A percentile compares a stretch with the other conserved stretches of the same genome.
These are phyloP conservation scores for Lachnellula hyalina DNA, from an alignment of 2,329 filamentous ascomycete species.

Conservation along the genomic window DNA sequence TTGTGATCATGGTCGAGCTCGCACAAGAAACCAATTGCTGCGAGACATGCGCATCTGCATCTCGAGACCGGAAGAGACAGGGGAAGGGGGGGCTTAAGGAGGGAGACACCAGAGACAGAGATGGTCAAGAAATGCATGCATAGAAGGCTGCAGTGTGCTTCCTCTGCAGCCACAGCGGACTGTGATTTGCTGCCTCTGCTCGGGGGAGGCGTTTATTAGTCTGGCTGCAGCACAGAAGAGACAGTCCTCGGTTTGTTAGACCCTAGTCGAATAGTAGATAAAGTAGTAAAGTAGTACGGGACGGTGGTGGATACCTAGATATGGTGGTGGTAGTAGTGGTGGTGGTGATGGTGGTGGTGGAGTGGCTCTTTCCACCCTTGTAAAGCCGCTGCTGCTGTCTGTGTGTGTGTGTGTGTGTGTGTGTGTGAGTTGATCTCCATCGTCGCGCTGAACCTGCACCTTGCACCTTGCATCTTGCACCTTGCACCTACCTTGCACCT, in stretches of 20 bases:
- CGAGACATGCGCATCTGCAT: not conserved
- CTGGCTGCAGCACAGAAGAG: not conserved
- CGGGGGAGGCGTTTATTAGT: not conserved
- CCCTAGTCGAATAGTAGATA: not conserved
- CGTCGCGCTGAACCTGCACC: constrained; percentile 10
- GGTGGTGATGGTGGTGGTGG: no score
- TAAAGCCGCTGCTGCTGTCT: constrained; percentile 10
- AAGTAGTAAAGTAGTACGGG: no score
- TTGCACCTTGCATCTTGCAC: not conserved
- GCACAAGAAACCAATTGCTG: not conserved
- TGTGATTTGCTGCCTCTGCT: constrained; percentile 7
- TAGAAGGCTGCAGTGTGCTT: constrained; percentile 30
- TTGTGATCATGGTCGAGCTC: constrained; percentile 4
- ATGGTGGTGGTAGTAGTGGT: no score
- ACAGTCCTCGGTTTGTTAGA: constrained; percentile 4
- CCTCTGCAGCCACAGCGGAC: constrained; percentile 19
- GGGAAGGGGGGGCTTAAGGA: not conserved
- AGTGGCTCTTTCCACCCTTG: constrained; percentile 6
- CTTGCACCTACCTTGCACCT: no score
- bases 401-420: no score
- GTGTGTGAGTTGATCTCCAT: constrained; percentile 26
- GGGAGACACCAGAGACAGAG: not conserved
- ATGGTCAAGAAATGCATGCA: constrained; percentile 14
- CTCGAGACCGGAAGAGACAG: not conserved
- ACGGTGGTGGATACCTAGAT: no score